phyloP scores from a whole-genome alignment of 2,329 filamentous ascomycete species.

The Aspergillus brasiliensis region DNA sequence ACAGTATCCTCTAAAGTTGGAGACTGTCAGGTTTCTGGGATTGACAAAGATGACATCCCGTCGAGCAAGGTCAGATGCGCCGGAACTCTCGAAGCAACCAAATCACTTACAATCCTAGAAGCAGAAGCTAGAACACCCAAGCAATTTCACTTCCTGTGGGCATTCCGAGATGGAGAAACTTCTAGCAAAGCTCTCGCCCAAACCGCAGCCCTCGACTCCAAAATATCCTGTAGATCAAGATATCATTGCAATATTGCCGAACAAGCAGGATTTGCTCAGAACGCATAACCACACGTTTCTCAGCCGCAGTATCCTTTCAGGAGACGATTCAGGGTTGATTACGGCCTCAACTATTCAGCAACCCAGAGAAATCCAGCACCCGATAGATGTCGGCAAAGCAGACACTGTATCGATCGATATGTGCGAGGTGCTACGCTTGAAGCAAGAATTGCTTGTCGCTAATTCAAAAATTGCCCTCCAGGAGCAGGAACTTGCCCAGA shows the following conservation, averaged over 20 bases:
- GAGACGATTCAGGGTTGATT: constrained; percentile 23
- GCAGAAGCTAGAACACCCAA: constrained; percentile 49
- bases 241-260: constrained; percentile 70
- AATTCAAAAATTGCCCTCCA: constrained; percentile 62
- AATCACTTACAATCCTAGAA: constrained; percentile 45
- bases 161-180: constrained; percentile 66
- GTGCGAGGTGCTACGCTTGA: constrained; percentile 58
- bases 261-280: constrained; percentile 65
- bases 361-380: constrained; percentile 14
- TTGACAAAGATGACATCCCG: constrained; percentile 27
- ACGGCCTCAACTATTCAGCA: constrained; percentile 23
- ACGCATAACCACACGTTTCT: constrained; percentile 59
- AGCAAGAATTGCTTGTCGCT: constrained; percentile 59
- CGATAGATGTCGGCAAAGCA: constrained; percentile 14
- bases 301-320: constrained; percentile 18
- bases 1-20: constrained; percentile 39
- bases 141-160: constrained; percentile 28
- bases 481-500: constrained; percentile 63
- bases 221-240: constrained; percentile 25
- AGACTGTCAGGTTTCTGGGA: constrained; percentile 30
- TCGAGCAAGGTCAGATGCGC: constrained; percentile 41
- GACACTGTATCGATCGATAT: constrained; percentile 35
- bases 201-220: constrained; percentile 26
- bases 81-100: not conserved
- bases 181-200: constrained; percentile 45